Evolutionary conservation across 306 rosid species (phyloP).

Genomic region (Begonia peltatifolia): DNA sequence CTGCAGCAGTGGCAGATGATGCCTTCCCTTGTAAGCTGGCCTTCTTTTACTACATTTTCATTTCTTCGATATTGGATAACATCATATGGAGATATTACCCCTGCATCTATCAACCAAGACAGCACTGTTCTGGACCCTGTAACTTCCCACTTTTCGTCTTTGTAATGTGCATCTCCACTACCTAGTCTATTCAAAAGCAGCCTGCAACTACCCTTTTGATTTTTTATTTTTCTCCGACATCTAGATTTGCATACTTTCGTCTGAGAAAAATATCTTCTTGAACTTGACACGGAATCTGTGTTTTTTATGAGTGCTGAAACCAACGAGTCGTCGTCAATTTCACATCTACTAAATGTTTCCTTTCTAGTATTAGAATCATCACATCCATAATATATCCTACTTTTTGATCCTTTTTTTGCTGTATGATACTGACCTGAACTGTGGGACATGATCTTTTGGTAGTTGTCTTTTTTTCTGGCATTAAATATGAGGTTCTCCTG

Average conservation of each 20-base stretch:
- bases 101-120: constrained; percentile 80
- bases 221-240: constrained; percentile 39
- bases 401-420: constrained; percentile 26
- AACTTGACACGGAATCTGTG: constrained; percentile 35
- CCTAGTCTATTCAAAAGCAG: constrained; percentile 66
- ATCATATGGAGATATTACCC: constrained; percentile 49
- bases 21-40: constrained; percentile 69
- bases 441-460: constrained; percentile 18
- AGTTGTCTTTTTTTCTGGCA: constrained; percentile 23
- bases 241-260: constrained; percentile 40
- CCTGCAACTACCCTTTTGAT: constrained; percentile 53
- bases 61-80: constrained; percentile 68
- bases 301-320: constrained; percentile 74
- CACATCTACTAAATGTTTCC: constrained; percentile 39
- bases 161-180: constrained; percentile 49
- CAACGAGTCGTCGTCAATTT: constrained; percentile 77
- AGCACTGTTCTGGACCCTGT: constrained; percentile 58
- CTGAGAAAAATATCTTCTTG: constrained; percentile 18
- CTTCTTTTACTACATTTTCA: constrained; percentile 52
- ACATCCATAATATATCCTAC: constrained; percentile 9
- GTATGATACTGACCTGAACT: constrained; percentile 24
- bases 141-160: constrained; percentile 49
- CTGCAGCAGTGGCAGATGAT: constrained; percentile 71
- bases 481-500: constrained; percentile 23
- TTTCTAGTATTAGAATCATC: constrained; percentile 23